Evolutionary conservation across 257 asterid species (phyloP), one percentile per base, ranked within the genome.

Genomic region (Oldenlandia corymbosa): DNA sequence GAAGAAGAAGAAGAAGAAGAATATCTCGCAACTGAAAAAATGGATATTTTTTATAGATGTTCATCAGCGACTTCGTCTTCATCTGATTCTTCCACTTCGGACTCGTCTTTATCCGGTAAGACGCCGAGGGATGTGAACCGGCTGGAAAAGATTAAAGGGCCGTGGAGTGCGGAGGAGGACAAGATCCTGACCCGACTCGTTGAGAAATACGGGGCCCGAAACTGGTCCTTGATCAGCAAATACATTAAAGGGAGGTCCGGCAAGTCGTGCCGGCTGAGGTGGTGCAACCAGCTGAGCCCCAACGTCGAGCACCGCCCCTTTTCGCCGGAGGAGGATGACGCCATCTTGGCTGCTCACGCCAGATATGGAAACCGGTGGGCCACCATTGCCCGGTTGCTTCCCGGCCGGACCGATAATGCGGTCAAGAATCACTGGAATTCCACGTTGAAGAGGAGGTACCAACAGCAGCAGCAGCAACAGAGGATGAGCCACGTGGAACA

Each of bases 151-250:
- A 84, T 89, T 4, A 89, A 80, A 31, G 95, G 96, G 2, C 95
- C 96, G 4, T 89, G 96, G 96, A 86, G 96, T 65, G 91, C 95
- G 2, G 96, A 89, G 72, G 96, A 89, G 59, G 96, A 89, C 68
- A 65, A 67, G 85, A 83, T 89, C 76, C 73, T 89, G 60, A 83
- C 93, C 65, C 81, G 80, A 0, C 77, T 89, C 10, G 94, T 89
- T 3, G 96, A 84, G 17, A 78, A 86, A 3, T 76, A 81, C 68
- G 95, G 96, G 20, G 69, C 96, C 2, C 68, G 88, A 3, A 89
- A 89, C 68, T 89, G 95, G 96, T 84, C 96, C 3, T 61, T 89
- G 50, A 89, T 89, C 0, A 81, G 95, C 51, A 89, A 86, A 46
- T 81, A 86, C 60, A 84, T 89, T 2, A 83, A 84, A 73, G 96